These are phyloP conservation scores for Collybiopsis luxurians DNA, from an alignment of 768 basidiomycete genomes.

Conservation along the genomic window DNA sequence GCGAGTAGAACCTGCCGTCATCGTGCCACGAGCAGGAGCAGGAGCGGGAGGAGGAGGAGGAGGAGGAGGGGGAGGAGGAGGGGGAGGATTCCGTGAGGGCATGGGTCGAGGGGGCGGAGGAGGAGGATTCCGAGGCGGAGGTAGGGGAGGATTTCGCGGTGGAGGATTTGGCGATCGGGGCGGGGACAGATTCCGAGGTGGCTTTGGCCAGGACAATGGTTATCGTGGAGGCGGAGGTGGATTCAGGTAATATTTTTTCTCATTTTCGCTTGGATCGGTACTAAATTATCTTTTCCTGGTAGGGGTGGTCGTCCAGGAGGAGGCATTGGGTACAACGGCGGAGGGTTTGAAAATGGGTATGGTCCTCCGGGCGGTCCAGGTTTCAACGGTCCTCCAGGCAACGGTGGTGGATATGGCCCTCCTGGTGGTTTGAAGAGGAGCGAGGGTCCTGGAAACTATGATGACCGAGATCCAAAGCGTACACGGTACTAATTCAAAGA, in stretches of 20 bases:
- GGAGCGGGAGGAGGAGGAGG: conserved; percentile 45
- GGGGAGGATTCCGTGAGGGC: conserved; percentile 41
- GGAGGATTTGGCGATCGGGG: conserved; percentile 41
- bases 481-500: conserved; percentile 61
- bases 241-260: conserved; percentile 28
- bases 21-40: conserved; percentile 29
- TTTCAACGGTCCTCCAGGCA: conserved; percentile 43
- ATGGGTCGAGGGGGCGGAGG: conserved; percentile 36
- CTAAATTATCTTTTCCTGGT: conserved; percentile 15
- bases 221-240: conserved; percentile 41
- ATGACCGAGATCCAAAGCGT: conserved; percentile 81
- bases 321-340: conserved; percentile 68
- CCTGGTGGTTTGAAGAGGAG: conserved; percentile 76
- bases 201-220: conserved; percentile 36
- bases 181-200: conserved; percentile 23
- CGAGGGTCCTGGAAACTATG: conserved; percentile 73
- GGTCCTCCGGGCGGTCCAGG: conserved; percentile 34
- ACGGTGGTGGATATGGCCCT: conserved; percentile 54
- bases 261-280: conserved; percentile 21
- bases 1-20: conserved; percentile 49
- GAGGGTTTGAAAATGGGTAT: conserved; percentile 47
- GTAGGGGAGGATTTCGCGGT: conserved; percentile 24
- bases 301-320: conserved; percentile 62
- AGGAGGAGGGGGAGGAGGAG: conserved; percentile 41
- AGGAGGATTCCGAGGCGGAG: conserved; percentile 22